Evolutionary conservation across 306 rosid species (phyloP).

Genomic region (Luffa aegyptiaca): DNA sequence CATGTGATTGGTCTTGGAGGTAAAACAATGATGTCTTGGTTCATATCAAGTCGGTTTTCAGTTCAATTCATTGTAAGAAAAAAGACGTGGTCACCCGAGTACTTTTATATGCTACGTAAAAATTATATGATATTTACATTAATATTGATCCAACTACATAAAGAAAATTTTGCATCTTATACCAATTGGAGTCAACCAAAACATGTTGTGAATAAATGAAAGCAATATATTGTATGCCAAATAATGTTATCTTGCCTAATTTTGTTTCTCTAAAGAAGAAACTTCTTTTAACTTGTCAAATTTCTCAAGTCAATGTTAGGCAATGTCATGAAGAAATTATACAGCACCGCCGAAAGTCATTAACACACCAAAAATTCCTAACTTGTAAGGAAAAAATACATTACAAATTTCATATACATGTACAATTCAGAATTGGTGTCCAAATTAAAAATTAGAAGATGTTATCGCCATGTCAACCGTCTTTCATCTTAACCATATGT

Average conservation of each 20-base stretch:
- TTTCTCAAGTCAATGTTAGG: conserved; percentile 5
- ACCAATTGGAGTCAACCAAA: background rate
- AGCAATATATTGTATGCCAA: background rate
- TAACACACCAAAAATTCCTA: background rate
- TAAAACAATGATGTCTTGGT: too few relatives aligned
- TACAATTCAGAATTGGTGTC: too few relatives aligned
- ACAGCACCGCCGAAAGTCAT: background rate
- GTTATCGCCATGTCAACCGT: background rate
- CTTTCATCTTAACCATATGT: background rate
- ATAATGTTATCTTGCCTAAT: background rate
- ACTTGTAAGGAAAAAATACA: background rate
- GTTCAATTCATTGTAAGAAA: too few relatives aligned
- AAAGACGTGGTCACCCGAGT: too few relatives aligned
- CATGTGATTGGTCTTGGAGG: too few relatives aligned
- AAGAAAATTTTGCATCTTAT: background rate
- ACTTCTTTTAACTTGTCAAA: background rate
- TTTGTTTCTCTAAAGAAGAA: background rate
- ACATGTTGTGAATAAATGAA: background rate
- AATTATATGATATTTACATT: too few relatives aligned
- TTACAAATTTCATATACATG: background rate
- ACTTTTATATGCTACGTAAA: background rate
- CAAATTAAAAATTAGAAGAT: background rate
- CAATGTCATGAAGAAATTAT: background rate
- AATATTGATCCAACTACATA: background rate
- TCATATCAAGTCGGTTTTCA: too few relatives aligned